Base-by-base conservation (phyloP, 352 stramenopile species). In the Phytophthora citrophthora region DNA sequence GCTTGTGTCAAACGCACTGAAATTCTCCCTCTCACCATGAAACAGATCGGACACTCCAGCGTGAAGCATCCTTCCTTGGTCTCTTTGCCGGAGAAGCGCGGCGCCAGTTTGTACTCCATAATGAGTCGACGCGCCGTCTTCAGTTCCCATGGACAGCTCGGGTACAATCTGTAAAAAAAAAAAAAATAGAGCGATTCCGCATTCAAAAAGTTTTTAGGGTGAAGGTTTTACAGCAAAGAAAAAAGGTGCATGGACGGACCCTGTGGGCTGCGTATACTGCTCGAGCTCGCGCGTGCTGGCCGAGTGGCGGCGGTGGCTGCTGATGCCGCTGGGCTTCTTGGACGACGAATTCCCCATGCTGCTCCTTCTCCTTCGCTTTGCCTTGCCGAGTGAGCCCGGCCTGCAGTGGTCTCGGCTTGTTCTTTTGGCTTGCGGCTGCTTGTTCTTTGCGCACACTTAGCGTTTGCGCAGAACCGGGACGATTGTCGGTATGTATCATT, bases 31-130 rank as follows among this genome's bases (percentile, higher is more conserved):
- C 51, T 55, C 34, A 83, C 78, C 84, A 94, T 90, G 36, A 94
- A 93, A 61, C 86, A 95, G 56, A 95, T 95, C 36, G 86, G 86
- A 49, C 86, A 95, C 46, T 95, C 86, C 29, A 90, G 74, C 27
- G 72, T 77, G 67, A 90, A 93, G 38, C 53, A 76, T 47, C 70
- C 81, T 40, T 93, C 84, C 45, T 82, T 80, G 3, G 52, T 31
- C 20, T 95, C 86, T 26, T 77, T 74, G 10, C 86, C 86, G 1
- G 68, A 76, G 70, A 93, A 90, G 4, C 86, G 79, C 12, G 86
- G 86, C 45, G 86, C 86, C 47, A 95, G 72, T 57, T 90, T 91
- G 49, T 79, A 77, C 49, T 91, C 81, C 8, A 90, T 20, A 26
- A 95, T 90, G 55, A 95, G 61, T 12, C 77, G 76, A 8, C 81